phyloP scores from a whole-genome alignment of 1,139 yeast genomes.

The Meyerozyma sp. region DNA sequence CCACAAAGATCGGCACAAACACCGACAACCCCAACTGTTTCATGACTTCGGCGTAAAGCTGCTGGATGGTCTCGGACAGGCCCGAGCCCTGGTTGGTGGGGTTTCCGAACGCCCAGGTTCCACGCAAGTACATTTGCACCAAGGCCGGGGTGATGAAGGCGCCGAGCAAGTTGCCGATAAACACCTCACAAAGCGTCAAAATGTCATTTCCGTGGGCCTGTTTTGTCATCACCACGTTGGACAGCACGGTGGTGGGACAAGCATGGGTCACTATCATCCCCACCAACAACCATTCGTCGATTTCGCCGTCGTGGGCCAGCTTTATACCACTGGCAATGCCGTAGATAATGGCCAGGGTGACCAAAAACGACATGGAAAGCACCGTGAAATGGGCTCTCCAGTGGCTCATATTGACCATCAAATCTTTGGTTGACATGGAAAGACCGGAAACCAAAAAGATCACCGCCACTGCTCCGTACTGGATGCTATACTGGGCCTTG shows the following conservation, averaged over 20 bases:
- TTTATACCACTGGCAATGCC: conserved; percentile 70
- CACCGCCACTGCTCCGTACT: conserved; percentile 82
- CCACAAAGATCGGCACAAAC: conserved; percentile 81
- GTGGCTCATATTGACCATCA: conserved; percentile 55
- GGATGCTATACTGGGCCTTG: conserved; percentile 66
- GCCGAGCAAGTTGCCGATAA: conserved; percentile 77
- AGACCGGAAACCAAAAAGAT: conserved; percentile 79
- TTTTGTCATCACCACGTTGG: conserved; percentile 89
- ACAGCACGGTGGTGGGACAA: conserved; percentile 88
- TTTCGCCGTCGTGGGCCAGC: conserved; percentile 48
- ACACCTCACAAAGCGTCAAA: conserved; percentile 76
- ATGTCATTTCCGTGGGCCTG: conserved; percentile 77
- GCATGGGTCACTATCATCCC: conserved; percentile 80
- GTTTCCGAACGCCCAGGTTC: conserved; percentile 74
- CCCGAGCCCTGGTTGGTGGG: conserved; percentile 49
- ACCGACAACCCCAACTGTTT: conserved; percentile 81
- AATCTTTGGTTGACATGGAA: conserved; percentile 61
- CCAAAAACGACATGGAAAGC: conserved; percentile 59
- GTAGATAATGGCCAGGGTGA: conserved; percentile 70
- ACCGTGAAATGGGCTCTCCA: conserved; percentile 84
- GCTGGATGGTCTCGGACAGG: conserved; percentile 44
- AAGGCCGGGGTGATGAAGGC: conserved; percentile 85
- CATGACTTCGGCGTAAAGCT: conserved; percentile 73
- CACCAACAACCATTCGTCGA: conserved; percentile 69
- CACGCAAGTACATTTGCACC: conserved; percentile 60